A percentile compares a stretch with the other conserved stretches of the same genome.
Conservation (phyloP, 306 rosid species). For the Dryas octopetala region DNA sequence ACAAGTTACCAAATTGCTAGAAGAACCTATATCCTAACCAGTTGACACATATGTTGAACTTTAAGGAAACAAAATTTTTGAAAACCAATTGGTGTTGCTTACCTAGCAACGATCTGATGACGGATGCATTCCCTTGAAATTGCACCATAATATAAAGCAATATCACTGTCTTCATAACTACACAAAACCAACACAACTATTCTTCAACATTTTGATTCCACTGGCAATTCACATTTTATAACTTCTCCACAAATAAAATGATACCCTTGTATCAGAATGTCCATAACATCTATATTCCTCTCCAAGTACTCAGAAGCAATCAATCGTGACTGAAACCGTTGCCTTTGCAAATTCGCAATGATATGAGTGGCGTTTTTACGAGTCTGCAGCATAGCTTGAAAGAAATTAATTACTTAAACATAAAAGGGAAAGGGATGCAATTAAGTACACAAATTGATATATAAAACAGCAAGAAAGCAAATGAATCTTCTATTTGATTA, state of each 20-base stretch:
- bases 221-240: no score
- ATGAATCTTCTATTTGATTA: not conserved
- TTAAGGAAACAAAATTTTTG: no score
- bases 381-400: constrained; percentile 32
- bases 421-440: not conserved
- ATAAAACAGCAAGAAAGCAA: not conserved
- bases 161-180: constrained; percentile 37
- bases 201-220: not conserved
- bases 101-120: constrained; percentile 45
- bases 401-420: not conserved
- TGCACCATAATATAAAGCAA: constrained; percentile 40
- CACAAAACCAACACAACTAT: constrained; percentile 1
- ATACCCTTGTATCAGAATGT: constrained; percentile 55
- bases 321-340: constrained; percentile 42
- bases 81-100: not conserved
- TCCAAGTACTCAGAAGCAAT: constrained; percentile 58
- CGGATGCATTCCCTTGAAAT: constrained; percentile 45
- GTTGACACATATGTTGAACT: no score
- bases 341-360: constrained; percentile 68
- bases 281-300: constrained; percentile 53
- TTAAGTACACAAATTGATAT: not conserved
- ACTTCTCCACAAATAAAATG: not conserved
- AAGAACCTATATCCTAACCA: no score
- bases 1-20: no score
- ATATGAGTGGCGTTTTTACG: constrained; percentile 60